These are phyloP conservation scores for Botrytis paeoniae DNA, from an alignment of 2,329 filamentous ascomycete species.

Conservation along the genomic window DNA sequence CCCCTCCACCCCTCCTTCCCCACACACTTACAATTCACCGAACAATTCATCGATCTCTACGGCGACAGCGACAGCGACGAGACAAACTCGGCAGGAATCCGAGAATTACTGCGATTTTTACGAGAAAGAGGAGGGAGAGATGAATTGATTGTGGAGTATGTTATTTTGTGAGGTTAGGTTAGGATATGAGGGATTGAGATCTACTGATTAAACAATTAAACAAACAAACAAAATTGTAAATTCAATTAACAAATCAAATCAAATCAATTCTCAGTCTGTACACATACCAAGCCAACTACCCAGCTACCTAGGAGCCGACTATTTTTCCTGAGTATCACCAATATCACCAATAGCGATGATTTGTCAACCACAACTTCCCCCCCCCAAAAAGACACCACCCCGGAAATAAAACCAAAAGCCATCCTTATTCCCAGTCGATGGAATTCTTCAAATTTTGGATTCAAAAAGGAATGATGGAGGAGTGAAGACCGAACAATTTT, in stretches of 20 bases:
- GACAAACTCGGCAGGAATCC: background rate
- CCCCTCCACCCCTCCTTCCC: too few relatives aligned
- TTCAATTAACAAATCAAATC: background rate
- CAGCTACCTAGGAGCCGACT: too few relatives aligned
- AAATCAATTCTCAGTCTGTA: background rate
- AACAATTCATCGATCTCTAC: too few relatives aligned
- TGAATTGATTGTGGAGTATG: background rate
- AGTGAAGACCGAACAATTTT: background rate
- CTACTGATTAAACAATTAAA: too few relatives aligned
- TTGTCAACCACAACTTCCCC: background rate
- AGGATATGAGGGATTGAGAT: too few relatives aligned
- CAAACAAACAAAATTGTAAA: too few relatives aligned
- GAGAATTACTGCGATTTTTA: background rate
- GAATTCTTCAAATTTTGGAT: background rate
- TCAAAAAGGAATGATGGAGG: background rate
- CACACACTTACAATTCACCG: too few relatives aligned
- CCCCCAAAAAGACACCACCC: background rate
- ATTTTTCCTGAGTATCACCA: background rate
- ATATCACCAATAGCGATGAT: too few relatives aligned
- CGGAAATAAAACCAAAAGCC: background rate
- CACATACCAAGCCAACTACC: background rate
- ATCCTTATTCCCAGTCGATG: background rate
- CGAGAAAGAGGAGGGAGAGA: background rate
- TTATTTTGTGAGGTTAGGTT: background rate
- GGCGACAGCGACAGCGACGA: too few relatives aligned